Conservation (phyloP, 2,329 filamentous ascomycete genomes). For the Calonectria leucothoes region DNA sequence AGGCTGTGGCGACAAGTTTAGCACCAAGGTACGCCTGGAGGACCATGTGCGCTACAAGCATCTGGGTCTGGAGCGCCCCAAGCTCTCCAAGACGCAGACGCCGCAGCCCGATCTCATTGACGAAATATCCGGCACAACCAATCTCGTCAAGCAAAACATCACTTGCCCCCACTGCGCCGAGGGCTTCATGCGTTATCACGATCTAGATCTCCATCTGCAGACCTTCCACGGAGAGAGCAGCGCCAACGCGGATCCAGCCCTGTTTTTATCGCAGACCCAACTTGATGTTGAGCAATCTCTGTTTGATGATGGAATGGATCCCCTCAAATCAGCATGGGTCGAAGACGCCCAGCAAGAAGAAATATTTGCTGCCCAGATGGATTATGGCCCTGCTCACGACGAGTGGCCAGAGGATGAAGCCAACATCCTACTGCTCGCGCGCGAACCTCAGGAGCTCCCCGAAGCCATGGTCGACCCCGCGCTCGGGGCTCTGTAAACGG, state of each 20-base stretch:
- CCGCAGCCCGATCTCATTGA: conserved; percentile 51
- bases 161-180: conserved; percentile 59
- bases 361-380: conserved; percentile 50
- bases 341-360: conserved; percentile 42
- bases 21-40: conserved; percentile 81
- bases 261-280: conserved; percentile 38
- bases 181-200: conserved; percentile 62
- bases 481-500: conserved; percentile 31
- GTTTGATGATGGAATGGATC: conserved; percentile 34
- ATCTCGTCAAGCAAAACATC: conserved; percentile 55
- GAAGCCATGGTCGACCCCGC: conserved; percentile 48
- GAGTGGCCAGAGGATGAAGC: conserved; percentile 59
- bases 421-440: conserved; percentile 55
- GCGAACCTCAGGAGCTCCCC: conserved; percentile 35
- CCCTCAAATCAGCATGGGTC: conserved; percentile 37
- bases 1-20: conserved; percentile 81
- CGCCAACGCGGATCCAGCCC: conserved; percentile 30
- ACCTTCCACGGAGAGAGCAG: conserved; percentile 37
- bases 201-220: conserved; percentile 60
- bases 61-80: conserved; percentile 67
- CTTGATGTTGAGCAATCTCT: conserved; percentile 31
- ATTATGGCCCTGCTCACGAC: conserved; percentile 47
- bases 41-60: conserved; percentile 89
- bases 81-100: conserved; percentile 36
- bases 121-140: conserved; percentile 55